phyloP scores from a whole-genome alignment of 768 basidiomycete genomes.

The Lentinula edodes region DNA sequence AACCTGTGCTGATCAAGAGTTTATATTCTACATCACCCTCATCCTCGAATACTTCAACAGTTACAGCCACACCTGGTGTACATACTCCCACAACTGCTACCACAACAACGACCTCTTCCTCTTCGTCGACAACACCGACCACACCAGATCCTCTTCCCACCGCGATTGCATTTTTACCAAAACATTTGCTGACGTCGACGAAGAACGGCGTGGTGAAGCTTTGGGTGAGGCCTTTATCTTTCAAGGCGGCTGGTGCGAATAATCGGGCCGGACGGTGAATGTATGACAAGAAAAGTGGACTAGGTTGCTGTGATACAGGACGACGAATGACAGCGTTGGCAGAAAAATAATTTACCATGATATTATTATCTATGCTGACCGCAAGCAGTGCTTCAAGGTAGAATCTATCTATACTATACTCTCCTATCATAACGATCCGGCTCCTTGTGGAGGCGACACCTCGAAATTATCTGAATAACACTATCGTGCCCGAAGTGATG shows the following conservation, averaged over 20 bases:
- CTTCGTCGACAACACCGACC: slow-evolving; percentile 50
- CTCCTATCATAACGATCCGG: no score
- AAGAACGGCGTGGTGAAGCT: slow-evolving; percentile 74
- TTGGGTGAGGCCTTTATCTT: slow-evolving; percentile 74
- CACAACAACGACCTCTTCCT: background rate
- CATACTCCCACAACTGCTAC: background rate
- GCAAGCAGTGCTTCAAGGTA: background rate
- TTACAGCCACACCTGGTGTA: slow-evolving; percentile 19
- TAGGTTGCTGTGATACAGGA: background rate
- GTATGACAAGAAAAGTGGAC: no score
- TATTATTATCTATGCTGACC: background rate
- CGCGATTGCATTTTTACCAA: slow-evolving; percentile 70
- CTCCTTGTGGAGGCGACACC: no score
- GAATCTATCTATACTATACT: background rate
- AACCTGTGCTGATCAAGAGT: slow-evolving; percentile 73
- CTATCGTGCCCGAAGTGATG: no score
- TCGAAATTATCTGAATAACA: no score
- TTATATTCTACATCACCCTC: slow-evolving; percentile 9
- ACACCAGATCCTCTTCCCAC: slow-evolving; percentile 79
- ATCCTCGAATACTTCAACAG: background rate
- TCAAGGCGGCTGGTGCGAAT: slow-evolving; percentile 16
- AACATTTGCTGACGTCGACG: slow-evolving; percentile 72
- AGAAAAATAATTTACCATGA: background rate
- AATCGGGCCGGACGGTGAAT: background rate
- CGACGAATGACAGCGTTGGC: background rate